A percentile compares a stretch with the other conserved stretches of the same genome.
Evolutionary conservation across 352 stramenopile species (phyloP).

Genomic region (Blastocystis sp.): DNA sequence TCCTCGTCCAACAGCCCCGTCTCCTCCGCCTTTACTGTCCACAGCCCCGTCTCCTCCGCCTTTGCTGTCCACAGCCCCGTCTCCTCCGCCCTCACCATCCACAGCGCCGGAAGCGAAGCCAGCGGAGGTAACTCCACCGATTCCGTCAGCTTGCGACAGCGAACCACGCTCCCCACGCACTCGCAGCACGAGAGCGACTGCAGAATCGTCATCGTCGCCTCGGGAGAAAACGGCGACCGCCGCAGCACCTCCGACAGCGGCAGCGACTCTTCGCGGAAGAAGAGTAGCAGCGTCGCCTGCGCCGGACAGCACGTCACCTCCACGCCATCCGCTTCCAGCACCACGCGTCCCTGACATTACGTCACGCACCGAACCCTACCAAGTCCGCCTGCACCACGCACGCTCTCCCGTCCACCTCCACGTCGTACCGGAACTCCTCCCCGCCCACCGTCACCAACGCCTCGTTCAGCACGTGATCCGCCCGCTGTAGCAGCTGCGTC

Average conservation of each 20-base stretch:
- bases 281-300: not conserved
- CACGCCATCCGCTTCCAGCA: not conserved
- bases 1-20: not conserved
- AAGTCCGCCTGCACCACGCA: not conserved
- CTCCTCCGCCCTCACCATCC: not conserved
- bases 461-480: not conserved
- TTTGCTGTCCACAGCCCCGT: not conserved
- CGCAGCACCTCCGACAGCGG: not conserved
- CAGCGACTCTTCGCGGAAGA: not conserved
- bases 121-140: not conserved
- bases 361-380: not conserved
- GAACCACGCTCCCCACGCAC: not conserved
- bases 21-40: not conserved
- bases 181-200: constrained; percentile 19
- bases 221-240: not conserved
- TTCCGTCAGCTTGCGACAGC: not conserved
- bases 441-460: no score
- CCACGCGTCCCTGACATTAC: not conserved
- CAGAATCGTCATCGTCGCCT: not conserved
- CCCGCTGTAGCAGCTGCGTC: not conserved
- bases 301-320: not conserved
- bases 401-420: no score
- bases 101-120: not conserved
- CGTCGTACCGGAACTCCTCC: no score
- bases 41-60: not conserved